Conservation (phyloP, 2,329 filamentous ascomycete species). For the Pezicula radicicola region DNA sequence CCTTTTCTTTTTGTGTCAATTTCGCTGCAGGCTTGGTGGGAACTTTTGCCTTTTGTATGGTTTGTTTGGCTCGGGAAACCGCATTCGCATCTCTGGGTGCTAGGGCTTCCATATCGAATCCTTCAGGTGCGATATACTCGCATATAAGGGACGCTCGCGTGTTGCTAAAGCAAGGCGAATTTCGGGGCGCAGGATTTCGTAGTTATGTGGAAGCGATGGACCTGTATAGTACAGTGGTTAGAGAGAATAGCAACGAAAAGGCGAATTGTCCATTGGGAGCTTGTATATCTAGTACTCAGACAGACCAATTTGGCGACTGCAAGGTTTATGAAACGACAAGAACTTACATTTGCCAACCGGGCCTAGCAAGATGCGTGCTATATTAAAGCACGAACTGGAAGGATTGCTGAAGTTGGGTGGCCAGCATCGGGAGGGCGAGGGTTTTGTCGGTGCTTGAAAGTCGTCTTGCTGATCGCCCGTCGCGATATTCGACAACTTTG, state of each 20-base stretch:
- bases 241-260: constrained; percentile 20
- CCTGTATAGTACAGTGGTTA: constrained; percentile 24
- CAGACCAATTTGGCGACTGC: no score
- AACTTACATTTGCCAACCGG: no score
- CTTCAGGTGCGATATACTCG: constrained; percentile 32
- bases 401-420: not conserved
- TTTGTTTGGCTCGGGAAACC: constrained; percentile 44
- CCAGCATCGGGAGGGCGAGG: not conserved
- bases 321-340: no score
- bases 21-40: constrained; percentile 35
- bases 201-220: constrained; percentile 22
- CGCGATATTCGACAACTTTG: no score
- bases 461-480: not conserved
- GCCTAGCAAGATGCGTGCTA: not conserved
- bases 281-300: no score
- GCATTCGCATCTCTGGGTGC: constrained; percentile 64
- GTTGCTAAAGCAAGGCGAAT: constrained; percentile 5
- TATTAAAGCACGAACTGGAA: not conserved
- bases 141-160: constrained; percentile 14
- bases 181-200: not conserved
- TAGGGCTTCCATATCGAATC: constrained; percentile 58
- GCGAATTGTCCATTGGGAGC: no score
- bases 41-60: constrained; percentile 40
- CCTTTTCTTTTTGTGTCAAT: constrained; percentile 49
- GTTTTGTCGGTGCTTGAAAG: not conserved